Evolutionary conservation across 1,284 basidiomycete genomes (phyloP).

Genomic region (Anthracocystis walkeri): DNA sequence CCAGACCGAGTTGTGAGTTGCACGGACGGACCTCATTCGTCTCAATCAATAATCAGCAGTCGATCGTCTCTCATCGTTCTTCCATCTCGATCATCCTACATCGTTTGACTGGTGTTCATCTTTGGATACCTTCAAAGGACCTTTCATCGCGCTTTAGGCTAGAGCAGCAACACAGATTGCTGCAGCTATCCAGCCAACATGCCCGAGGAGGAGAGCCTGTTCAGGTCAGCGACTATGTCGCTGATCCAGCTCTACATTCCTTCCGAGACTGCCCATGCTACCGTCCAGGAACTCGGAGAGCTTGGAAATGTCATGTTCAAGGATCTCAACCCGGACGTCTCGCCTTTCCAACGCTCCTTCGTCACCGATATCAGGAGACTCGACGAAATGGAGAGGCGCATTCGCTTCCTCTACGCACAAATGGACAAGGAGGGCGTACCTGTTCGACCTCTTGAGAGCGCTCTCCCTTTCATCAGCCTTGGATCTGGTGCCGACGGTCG

Average conservation of each 20-base stretch:
- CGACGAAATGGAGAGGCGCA: constrained; percentile 93
- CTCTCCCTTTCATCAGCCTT: constrained; percentile 63
- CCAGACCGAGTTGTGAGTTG: constrained; percentile 1
- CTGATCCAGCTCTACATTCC: constrained; percentile 98
- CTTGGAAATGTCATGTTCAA: constrained; percentile 97
- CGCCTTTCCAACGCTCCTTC: constrained; percentile 98
- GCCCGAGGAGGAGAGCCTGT: constrained; percentile 64
- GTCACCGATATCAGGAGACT: constrained; percentile 93
- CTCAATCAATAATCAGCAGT: constrained; percentile 3
- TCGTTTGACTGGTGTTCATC: constrained; percentile 1
- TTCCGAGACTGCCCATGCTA: constrained; percentile 95
- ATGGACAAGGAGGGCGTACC: constrained; percentile 85
- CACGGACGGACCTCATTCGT: constrained; percentile 18
- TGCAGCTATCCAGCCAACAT: constrained; percentile 27
- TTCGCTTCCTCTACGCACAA: constrained; percentile 88
- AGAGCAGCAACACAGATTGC: constrained; percentile 4
- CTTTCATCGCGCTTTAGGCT: not conserved
- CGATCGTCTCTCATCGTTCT: not conserved
- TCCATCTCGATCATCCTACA: constrained; percentile 1
- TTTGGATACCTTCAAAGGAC: not conserved
- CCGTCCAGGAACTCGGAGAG: constrained; percentile 93
- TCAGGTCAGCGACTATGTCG: constrained; percentile 78
- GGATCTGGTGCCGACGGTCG: constrained; percentile 74
- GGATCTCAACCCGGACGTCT: constrained; percentile 93
- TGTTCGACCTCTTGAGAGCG: constrained; percentile 73